Base-by-base conservation (phyloP, 1,139 yeast genomes). In the Tardiomyces blankii region DNA sequence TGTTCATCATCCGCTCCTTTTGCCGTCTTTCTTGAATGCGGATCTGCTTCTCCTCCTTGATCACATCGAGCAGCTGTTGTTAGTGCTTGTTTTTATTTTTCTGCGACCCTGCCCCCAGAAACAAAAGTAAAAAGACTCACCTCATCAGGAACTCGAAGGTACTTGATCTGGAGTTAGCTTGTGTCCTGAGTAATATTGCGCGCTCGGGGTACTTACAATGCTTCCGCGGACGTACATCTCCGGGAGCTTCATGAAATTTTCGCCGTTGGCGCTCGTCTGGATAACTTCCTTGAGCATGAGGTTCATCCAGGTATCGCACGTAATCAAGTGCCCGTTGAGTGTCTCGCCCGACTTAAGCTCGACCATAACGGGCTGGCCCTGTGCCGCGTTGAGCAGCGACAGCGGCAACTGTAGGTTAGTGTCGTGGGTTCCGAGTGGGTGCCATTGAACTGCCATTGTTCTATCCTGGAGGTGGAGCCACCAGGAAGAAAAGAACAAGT, bases 231-330 rank as follows among this genome's bases (percentile, higher is more conserved):
- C 77, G 59, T 88, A 91, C 48, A 84, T 75, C 58, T 88, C 95
- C 2, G 83, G 79, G 41, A 84, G 67, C 60, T 82, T 80, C 48
- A 74, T 67, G 60, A 85, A 83, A 40, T 70, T 69, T 46, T 80
- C 82, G 14, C 87, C 93, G 53, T 76, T 74, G 6, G 82, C 71
- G 50, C 80, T 78, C 14, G 85, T 78, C 61, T 83, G 89, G 45
- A 81, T 77, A 19, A 84, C 97, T 54, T 88, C 81, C 41, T 73
- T 73, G 47, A 93, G 72, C 1, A 95, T 86, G 56, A 93, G 72
- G 63, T 91, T 91, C 98, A 93, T 93, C 89, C 95, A 87, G 39
- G 87, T 81, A 63, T 93, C 98, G 58, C 95, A 88, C 59, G 85
- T 84, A 49, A 80, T 77, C 51, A 93, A 72, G 50, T 77, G 78